phyloP scores from a whole-genome alignment of 1,284 basidiomycete species.

The Cerioporus squamosus region DNA sequence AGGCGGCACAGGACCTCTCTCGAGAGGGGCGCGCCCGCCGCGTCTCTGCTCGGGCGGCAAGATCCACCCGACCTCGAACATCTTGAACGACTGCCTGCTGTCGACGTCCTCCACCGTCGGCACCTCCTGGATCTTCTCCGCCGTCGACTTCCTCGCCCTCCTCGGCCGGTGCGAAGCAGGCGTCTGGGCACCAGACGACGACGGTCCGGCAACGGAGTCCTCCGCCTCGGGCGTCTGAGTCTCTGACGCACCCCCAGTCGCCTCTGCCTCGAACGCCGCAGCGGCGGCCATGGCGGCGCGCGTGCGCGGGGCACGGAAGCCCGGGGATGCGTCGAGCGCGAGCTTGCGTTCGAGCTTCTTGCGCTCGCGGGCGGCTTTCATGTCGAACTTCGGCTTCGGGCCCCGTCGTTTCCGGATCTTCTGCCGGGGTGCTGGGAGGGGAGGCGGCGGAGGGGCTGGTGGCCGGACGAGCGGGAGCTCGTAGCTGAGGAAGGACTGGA shows the following conservation, averaged over 20 bases:
- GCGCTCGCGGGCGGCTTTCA: conserved; percentile 41
- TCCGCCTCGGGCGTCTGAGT: not conserved
- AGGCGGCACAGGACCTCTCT: conserved; percentile 44
- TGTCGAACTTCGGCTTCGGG: conserved; percentile 37
- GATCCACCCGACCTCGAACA: conserved; percentile 92
- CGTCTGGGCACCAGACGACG: not conserved
- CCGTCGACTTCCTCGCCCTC: conserved; percentile 26
- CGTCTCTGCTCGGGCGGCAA: conserved; percentile 75
- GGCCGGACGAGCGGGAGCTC: conserved; percentile 68
- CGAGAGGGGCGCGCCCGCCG: conserved; percentile 51
- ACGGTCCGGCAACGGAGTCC: not conserved
- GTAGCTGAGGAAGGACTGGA: conserved; percentile 71
- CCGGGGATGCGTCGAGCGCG: conserved; percentile 36
- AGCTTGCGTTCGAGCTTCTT: conserved; percentile 30
- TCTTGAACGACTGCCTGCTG: conserved; percentile 73
- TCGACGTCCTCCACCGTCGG: conserved; percentile 75
- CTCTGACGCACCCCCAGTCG: conserved; percentile 10
- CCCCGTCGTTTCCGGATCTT: conserved; percentile 7
- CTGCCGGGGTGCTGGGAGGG: conserved; percentile 7
- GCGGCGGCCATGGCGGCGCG: conserved; percentile 44
- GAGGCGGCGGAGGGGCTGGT: conserved; percentile 48
- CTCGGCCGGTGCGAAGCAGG: conserved; percentile 4
- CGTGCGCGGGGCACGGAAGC: conserved; percentile 53
- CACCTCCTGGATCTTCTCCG: conserved; percentile 40
- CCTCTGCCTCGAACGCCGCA: conserved; percentile 49